A percentile compares a stretch with the other conserved stretches of the same genome.
Conservation (phyloP, 257 asterid species). For the Nicotiana tabacum region DNA sequence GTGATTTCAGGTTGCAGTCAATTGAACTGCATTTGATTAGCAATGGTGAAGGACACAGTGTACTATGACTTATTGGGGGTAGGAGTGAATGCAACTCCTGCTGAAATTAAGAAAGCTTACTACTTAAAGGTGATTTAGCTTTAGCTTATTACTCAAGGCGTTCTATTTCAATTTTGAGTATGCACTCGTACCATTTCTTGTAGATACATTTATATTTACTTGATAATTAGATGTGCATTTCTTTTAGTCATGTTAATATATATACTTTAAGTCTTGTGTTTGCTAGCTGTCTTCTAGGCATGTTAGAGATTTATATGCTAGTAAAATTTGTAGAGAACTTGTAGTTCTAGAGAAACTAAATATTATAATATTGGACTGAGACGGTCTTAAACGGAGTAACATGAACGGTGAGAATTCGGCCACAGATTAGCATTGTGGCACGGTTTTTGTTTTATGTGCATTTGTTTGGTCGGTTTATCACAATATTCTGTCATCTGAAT, state of each 20-base stretch:
- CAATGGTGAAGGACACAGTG: slow-evolving; percentile 62
- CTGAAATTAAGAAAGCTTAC: slow-evolving; percentile 76
- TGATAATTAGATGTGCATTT: neutral
- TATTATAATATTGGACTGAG: neutral
- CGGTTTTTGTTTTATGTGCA: neutral
- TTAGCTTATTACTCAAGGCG: neutral
- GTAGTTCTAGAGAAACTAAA: neutral
- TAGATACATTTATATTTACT: neutral
- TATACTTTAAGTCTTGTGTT: neutral
- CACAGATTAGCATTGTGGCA: neutral
- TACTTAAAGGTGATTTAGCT: slow-evolving; percentile 49
- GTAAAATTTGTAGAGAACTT: neutral
- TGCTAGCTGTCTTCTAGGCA: neutral
- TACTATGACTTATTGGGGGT: slow-evolving; percentile 74
- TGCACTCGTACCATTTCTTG: neutral
- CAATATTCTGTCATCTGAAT: neutral
- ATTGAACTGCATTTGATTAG: slow-evolving; percentile 9
- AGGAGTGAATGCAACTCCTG: slow-evolving; percentile 46
- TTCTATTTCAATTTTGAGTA: neutral
- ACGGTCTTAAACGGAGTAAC: neutral
- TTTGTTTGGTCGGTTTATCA: neutral
- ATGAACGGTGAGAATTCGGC: neutral
- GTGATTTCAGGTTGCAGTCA: neutral
- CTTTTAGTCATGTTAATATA: neutral
- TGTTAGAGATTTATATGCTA: neutral